Evolutionary conservation across 805 yeast genomes (phyloP), one percentile per base, ranked within the genome.

Genomic region (Scheffersomyces ergatensis): DNA sequence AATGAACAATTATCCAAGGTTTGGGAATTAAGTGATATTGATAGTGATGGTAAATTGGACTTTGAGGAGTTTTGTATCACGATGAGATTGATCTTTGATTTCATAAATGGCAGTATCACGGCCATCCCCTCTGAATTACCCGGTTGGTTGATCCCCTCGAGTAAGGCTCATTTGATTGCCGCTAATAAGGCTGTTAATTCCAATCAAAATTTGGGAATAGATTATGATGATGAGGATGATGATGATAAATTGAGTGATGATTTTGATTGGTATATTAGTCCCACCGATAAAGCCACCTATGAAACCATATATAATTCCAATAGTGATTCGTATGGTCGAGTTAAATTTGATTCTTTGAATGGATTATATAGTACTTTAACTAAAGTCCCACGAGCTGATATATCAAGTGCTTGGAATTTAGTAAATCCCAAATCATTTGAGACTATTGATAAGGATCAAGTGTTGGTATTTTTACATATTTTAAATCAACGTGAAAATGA

Each of bases 41-140:
- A 93, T 63, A 80, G 81, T 34, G 99, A 93, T 62, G 97, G 96
- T 9, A 71, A 74, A 50, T 73, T 93, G 53, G 99, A 93, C 63
- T 93, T 93, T 61, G 99, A 93, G 65, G 99, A 93, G 67, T 93
- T 93, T 63, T 93, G 97, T 58, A 88, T 93, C 48, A 92, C 97
- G 38, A 93, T 93, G 99, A 77, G 98, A 51, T 74, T 93, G 41
- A 87, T 92, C 34, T 93, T 89, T 58, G 99, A 93, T 59, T 62
- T 85, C 58, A 92, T 93, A 40, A 90, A 93, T 62, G 88, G 90
- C 14, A 68, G 64, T 34, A 51, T 72, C 14, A 62, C 68, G 15
- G 40, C 46, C 3, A 70, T 90, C 5, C 99, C 99, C 1, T 61
- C 67, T 18, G 73, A 74, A 36, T 72, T 93, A 43, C 99, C 99